Conservation (phyloP, 2,329 filamentous ascomycete species). For the Stemphylium lycopersici region DNA sequence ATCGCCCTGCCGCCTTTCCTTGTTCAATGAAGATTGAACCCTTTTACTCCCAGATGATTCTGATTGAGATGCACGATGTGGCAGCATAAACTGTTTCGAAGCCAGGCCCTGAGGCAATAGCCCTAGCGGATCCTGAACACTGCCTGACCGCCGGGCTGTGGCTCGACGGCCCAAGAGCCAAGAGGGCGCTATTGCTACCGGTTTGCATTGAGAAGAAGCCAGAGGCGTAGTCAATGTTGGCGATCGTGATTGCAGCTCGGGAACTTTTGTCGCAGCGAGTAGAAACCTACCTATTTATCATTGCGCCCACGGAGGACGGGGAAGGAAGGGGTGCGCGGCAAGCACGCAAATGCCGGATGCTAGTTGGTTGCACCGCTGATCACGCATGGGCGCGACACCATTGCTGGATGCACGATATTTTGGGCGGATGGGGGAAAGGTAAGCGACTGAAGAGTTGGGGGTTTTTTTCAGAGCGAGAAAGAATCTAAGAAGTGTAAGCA, state of each 20-base stretch:
- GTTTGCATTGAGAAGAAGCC: conserved; percentile 3
- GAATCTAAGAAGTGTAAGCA: too few relatives aligned
- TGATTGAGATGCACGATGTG: not conserved
- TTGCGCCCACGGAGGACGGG: too few relatives aligned
- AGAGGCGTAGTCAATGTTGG: not conserved
- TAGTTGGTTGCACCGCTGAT: too few relatives aligned
- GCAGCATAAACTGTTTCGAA: conserved; percentile 6
- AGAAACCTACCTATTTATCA: too few relatives aligned
- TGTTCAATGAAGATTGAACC: not conserved
- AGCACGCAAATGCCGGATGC: not conserved
- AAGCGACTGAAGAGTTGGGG: too few relatives aligned
- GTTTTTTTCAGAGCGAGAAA: too few relatives aligned
- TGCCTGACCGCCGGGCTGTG: not conserved
- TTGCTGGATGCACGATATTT: too few relatives aligned
- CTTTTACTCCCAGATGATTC: not conserved
- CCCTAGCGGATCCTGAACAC: not conserved
- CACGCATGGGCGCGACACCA: too few relatives aligned
- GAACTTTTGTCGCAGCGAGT: not conserved
- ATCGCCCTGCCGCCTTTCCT: not conserved
- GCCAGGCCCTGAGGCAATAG: conserved; percentile 4
- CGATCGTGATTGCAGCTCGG: not conserved
- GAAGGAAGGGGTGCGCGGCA: not conserved
- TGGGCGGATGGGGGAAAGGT: too few relatives aligned
- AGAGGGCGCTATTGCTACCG: not conserved
- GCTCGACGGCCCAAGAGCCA: not conserved